Percentiles rank a stretch among this genome's conserved stretches.
phyloP scores from a whole-genome alignment of 2,329 filamentous ascomycete genomes.

The Aureobasidium sp. region DNA sequence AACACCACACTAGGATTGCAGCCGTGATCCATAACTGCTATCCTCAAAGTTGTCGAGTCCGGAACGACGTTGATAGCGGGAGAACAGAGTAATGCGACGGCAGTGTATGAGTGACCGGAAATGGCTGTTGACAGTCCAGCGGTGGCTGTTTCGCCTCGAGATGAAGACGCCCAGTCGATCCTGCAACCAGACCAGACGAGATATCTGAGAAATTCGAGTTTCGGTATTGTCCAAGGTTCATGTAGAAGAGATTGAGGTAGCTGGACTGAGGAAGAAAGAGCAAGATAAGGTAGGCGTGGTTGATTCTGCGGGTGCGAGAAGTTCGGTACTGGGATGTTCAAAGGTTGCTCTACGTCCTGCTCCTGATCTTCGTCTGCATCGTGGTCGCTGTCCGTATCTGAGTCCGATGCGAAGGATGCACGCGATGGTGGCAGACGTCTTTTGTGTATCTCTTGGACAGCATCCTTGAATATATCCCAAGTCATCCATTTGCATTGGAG shows the following conservation, averaged over 20 bases:
- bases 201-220: conserved; percentile 21
- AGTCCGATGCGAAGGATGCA: conserved; percentile 20
- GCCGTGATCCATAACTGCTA: conserved; percentile 28
- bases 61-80: conserved; percentile 21
- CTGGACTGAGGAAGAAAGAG: conserved; percentile 10
- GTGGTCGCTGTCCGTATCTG: background rate
- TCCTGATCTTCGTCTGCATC: background rate
- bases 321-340: background rate
- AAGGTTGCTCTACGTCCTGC: background rate
- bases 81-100: conserved; percentile 22
- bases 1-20: conserved; percentile 26
- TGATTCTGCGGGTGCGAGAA: conserved; percentile 18
- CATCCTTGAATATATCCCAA: conserved; percentile 28
- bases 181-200: conserved; percentile 13
- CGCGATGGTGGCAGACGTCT: conserved; percentile 13
- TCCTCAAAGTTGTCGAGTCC: conserved; percentile 25
- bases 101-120: conserved; percentile 19
- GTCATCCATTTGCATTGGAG: conserved; percentile 30
- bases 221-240: conserved; percentile 25
- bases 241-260: conserved; percentile 18
- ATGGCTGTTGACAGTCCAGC: conserved; percentile 27
- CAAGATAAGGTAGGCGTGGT: conserved; percentile 21
- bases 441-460: conserved; percentile 16
- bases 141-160: conserved; percentile 24
- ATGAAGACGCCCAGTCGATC: conserved; percentile 17